These are phyloP conservation scores for Hypoxylon trugodes DNA, from an alignment of 495 filamentous ascomycete species.

Conservation along the genomic window DNA sequence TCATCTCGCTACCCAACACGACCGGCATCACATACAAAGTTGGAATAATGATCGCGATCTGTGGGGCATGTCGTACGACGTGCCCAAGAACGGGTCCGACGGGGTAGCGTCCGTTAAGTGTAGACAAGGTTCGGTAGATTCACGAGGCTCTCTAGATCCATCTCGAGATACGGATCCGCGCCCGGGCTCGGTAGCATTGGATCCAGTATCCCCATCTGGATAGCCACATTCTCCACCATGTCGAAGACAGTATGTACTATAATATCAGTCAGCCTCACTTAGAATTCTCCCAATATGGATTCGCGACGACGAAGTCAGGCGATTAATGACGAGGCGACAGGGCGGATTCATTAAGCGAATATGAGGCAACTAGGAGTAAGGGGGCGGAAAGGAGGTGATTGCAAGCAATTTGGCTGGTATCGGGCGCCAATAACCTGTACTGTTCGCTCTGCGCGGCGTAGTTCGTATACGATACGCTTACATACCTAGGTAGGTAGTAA, in stretches of 20 bases:
- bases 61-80: slow-evolving; percentile 42
- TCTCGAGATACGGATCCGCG: slow-evolving; percentile 19
- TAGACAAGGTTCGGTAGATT: slow-evolving; percentile 32
- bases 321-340: slow-evolving; percentile 1
- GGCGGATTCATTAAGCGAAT: slow-evolving; percentile 3
- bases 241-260: slow-evolving; percentile 46
- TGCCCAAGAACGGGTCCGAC: slow-evolving; percentile 43
- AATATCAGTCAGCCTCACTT: slow-evolving; percentile 24
- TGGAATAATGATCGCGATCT: slow-evolving; percentile 45
- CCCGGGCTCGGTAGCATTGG: slow-evolving; percentile 23
- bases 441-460: slow-evolving; percentile 3
- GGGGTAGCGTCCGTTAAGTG: slow-evolving; percentile 28
- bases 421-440: slow-evolving; percentile 35
- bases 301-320: background rate
- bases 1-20: slow-evolving; percentile 7
- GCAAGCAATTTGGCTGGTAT: slow-evolving; percentile 17
- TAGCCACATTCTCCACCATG: slow-evolving; percentile 46
- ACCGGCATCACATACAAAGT: slow-evolving; percentile 39
- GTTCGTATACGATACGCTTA: slow-evolving; percentile 26
- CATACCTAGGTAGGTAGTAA: too few relatives aligned
- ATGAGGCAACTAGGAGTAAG: slow-evolving; percentile 6
- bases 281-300: slow-evolving; percentile 7
- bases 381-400: slow-evolving; percentile 5
- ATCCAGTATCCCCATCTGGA: slow-evolving; percentile 37
- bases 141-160: slow-evolving; percentile 38